Evolutionary conservation across 1,139 yeast species (phyloP), one percentile per base, ranked within the genome.

Genomic region (Blastobotrys aristatus): DNA sequence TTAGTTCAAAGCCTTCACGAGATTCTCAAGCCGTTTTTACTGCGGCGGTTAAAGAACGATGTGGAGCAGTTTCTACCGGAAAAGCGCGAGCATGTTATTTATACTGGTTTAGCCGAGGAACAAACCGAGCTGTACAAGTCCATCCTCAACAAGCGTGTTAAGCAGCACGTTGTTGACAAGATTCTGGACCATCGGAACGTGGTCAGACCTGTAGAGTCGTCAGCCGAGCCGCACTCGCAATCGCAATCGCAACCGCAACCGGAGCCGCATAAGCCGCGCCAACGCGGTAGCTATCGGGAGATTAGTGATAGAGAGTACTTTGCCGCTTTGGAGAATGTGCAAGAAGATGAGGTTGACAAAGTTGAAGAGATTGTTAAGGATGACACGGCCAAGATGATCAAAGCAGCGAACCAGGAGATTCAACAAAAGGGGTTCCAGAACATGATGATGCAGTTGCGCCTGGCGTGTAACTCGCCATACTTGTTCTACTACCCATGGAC

Each of bases 381-480:
- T 21, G 24, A 5, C 48, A 50, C 31, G 50, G 47, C 18, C 43
- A 41, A 40, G 30, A 50, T 57, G 56, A 47, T 57, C 34, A 44
- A 53, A 17, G 54, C 53, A 21, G 63, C 63, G 13, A 58, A 61
- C 18, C 61, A 61, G 34, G 72, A 70, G 16, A 35, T 34, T 17
- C 18, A 63, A 20, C 60, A 62, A 39, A 79, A 79, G 54, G 71
- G 71, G 44, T 69, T 87, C 43, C 82, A 77, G 53, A 87, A 86
- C 58, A 60, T 79, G 57, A 72, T 85, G 66, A 86, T 90, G 85
- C 97, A 89, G 63, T 70, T 89, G 46, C 73, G 98, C 44, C 80
- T 82, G 53, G 78, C 86, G 6, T 89, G 96, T 58, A 84, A 88
- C 58, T 83, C 96, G 0, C 96, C 97, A 0, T 84, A 84, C 60